Percentiles rank a stretch among this genome's conserved stretches.
phyloP scores from a whole-genome alignment of 2,329 filamentous ascomycete species.

The Arthrobotrys entomopaga region DNA sequence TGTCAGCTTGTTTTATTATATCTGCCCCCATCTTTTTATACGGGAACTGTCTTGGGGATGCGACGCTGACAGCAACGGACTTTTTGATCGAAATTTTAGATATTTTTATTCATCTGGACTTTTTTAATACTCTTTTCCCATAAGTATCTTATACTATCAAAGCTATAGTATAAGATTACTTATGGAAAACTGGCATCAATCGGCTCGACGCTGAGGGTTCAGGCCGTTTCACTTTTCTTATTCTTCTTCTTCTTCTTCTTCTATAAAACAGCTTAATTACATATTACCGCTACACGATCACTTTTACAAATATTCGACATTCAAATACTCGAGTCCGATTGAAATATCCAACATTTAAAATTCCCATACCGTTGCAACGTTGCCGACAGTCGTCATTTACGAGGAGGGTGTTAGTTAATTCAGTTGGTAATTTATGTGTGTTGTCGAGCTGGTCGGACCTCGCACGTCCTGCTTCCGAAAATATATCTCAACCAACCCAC shows the following conservation, averaged over 20 bases:
- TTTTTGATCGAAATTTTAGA: not conserved
- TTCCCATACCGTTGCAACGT: too few relatives aligned
- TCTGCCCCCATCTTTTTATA: slow-evolving; percentile 40
- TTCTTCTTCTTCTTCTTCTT: too few relatives aligned
- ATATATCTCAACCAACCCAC: slow-evolving; percentile 52
- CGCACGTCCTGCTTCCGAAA: slow-evolving; percentile 52
- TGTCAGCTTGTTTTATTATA: slow-evolving; percentile 9
- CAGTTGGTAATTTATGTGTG: slow-evolving; percentile 18
- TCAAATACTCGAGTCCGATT: not conserved
- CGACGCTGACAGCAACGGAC: not conserved
- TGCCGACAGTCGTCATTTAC: too few relatives aligned
- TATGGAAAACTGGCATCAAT: slow-evolving; percentile 33
- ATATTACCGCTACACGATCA: slow-evolving; percentile 13
- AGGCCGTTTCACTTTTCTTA: slow-evolving; percentile 14
- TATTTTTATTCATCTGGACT: not conserved
- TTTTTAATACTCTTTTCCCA: not conserved
- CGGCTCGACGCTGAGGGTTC: slow-evolving; percentile 49
- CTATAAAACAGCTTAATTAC: slow-evolving; percentile 1
- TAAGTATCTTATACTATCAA: slow-evolving; percentile 29
- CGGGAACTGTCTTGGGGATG: too few relatives aligned
- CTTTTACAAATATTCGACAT: not conserved
- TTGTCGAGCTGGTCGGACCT: slow-evolving; percentile 42
- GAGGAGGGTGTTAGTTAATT: too few relatives aligned
- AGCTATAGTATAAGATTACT: slow-evolving; percentile 19
- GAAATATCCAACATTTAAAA: too few relatives aligned